Evolutionary conservation across 306 rosid genomes (phyloP).

Genomic region (Prunus persica): Prunus_persica_NCBIv2 NC_034015.1:16326501-16327000

Average conservation of each 20-base stretch:
- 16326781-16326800: not conserved
- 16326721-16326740: slow-evolving; percentile 51
- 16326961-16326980: not conserved
- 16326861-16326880: slow-evolving; percentile 53
- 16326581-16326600: slow-evolving; percentile 76
- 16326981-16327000: not conserved
- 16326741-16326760: slow-evolving; percentile 50
- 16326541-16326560: slow-evolving; percentile 46
- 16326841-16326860: slow-evolving; percentile 9
- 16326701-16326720: slow-evolving; percentile 60
- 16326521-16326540: not conserved
- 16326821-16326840: not conserved
- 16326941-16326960: not conserved
- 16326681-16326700: slow-evolving; percentile 3
- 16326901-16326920: slow-evolving; percentile 54
- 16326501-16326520: not conserved
- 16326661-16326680: slow-evolving; percentile 4
- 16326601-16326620: slow-evolving; percentile 60
- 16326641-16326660: slow-evolving; percentile 8
- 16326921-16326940: slow-evolving; percentile 42
- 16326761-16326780: slow-evolving; percentile 2
- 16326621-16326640: slow-evolving; percentile 5
- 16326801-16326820: not conserved
- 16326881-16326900: slow-evolving; percentile 62
- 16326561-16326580: slow-evolving; percentile 66